Evolutionary conservation across 345 rosid species (phyloP), one percentile per base, ranked within the genome.

Genomic region (Litchi chinensis): DNA sequence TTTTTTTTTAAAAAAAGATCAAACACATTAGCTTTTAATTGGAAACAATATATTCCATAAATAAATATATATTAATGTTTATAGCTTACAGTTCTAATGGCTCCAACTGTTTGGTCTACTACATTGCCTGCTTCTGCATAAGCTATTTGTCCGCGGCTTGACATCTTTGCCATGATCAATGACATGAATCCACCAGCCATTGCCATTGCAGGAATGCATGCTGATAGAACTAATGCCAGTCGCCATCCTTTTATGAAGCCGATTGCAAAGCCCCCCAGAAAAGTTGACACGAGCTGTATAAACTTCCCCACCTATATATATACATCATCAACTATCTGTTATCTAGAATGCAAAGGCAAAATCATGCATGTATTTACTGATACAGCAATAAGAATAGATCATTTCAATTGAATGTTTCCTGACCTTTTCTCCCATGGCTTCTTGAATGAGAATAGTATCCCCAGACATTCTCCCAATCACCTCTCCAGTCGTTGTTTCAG

Each of bases 361-460:
- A 26, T 43, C 68, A n/a, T 9, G 43, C 18, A 19, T 19, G 56
- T 74, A 67, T 74, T 2, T 13, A 71, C 75, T 39, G 48, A 63
- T 37, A 2, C 18, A 52, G 16, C 2, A 52, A 52, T 13, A 52
- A 52, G 4, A 52, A 41, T 41, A 41, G 44, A 41, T 4, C 9
- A 41, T 8, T 52, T 52, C 18, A 52, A 52, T 52, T 52, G 57
- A 52, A 52, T 52, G 57, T 52, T 52, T 65, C 44, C 52, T 5
- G 39, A 91, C 97, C 95, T 95, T 95, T 77, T 93, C 98, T 21
- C 98, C 97, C 90, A 95, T 88, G 39, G 97, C 98, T 0, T 95
- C 97, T 84, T 95, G 97, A 81, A 95, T 90, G 76, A 93, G 89
- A 74, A 95, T 86, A 5, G 98, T 95, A 77, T 95, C 98, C 8